phyloP scores from a whole-genome alignment of 1,284 basidiomycete genomes.

The Ustilago vetiveriae region DNA sequence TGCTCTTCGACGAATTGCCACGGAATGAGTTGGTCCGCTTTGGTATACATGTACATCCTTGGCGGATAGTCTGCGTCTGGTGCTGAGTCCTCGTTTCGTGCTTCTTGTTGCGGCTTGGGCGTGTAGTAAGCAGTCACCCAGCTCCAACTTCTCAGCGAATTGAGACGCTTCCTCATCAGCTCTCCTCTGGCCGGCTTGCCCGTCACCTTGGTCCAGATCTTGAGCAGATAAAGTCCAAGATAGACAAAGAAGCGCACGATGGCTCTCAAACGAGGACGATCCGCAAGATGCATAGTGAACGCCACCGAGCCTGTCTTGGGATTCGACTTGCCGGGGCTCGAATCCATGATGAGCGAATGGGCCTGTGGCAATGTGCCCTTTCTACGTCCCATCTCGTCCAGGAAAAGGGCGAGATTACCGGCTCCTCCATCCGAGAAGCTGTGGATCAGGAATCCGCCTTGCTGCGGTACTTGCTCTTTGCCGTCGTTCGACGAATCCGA shows the following conservation, averaged over 20 bases:
- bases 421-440: slow-evolving; percentile 59
- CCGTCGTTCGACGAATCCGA: slow-evolving; percentile 12
- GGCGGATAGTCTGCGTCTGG: slow-evolving; percentile 31
- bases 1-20: slow-evolving; percentile 55
- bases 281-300: slow-evolving; percentile 53
- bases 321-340: slow-evolving; percentile 50
- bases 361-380: slow-evolving; percentile 13
- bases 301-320: slow-evolving; percentile 43
- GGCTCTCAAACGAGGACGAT: slow-evolving; percentile 34
- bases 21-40: slow-evolving; percentile 53
- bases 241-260: slow-evolving; percentile 36
- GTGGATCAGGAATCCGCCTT: slow-evolving; percentile 33
- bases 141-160: slow-evolving; percentile 44
- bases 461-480: background rate
- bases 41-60: slow-evolving; percentile 58
- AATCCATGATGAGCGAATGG: slow-evolving; percentile 52
- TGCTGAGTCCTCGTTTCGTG: background rate
- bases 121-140: slow-evolving; percentile 39
- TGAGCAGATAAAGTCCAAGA: slow-evolving; percentile 34
- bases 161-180: slow-evolving; percentile 43
- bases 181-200: slow-evolving; percentile 37
- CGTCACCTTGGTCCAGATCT: slow-evolving; percentile 31
- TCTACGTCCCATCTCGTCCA: slow-evolving; percentile 27
- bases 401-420: slow-evolving; percentile 44
- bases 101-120: background rate